Evolutionary conservation across 129 eudicot species (phyloP).

Genomic region (Mikania micrantha): DNA sequence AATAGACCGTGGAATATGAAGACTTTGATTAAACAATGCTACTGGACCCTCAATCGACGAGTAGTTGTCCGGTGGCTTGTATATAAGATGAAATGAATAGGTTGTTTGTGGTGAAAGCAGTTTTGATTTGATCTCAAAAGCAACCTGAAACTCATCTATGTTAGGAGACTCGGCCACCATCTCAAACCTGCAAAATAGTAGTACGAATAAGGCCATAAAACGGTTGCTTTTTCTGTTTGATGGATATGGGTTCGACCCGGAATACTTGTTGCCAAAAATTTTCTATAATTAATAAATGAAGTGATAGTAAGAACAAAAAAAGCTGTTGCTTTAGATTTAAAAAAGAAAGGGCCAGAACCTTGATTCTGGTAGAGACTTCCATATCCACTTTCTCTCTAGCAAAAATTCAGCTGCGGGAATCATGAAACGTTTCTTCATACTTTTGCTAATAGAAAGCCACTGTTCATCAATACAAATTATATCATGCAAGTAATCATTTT

Average conservation of each 20-base stretch:
- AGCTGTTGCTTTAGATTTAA: background rate
- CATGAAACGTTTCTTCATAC: slow-evolving; percentile 16
- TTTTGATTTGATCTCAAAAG: background rate
- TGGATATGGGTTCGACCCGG: no score
- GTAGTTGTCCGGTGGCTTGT: background rate
- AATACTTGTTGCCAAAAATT: background rate
- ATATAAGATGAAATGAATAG: slow-evolving; percentile 8
- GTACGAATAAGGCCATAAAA: no score
- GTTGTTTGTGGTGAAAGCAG: background rate
- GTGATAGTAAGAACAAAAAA: background rate
- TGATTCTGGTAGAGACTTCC: background rate
- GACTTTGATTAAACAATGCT: no score
- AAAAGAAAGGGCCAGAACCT: background rate
- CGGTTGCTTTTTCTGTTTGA: no score
- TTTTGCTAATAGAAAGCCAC: slow-evolving; percentile 20
- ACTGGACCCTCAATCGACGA: background rate
- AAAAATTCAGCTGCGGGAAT: slow-evolving; percentile 10
- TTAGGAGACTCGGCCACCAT: background rate
- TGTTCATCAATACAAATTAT: background rate
- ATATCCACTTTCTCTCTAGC: background rate
- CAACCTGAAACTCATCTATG: background rate
- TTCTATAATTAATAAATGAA: background rate
- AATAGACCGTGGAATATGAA: background rate
- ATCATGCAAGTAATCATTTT: background rate
- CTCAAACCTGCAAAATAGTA: background rate